Base-by-base conservation (phyloP, 495 filamentous ascomycete genomes). In the Penicillium alfredii region DNA sequence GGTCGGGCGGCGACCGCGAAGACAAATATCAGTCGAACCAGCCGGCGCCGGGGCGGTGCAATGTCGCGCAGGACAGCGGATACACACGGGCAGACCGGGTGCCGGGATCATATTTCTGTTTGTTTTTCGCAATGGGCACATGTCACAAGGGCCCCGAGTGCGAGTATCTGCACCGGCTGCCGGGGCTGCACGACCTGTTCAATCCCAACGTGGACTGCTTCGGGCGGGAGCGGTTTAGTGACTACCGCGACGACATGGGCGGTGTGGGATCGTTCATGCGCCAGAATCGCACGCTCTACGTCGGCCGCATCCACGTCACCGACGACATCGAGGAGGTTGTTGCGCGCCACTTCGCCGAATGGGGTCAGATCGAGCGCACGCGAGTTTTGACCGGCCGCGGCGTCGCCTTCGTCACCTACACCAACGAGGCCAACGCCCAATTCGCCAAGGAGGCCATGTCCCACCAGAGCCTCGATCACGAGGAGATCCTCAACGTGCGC, bases 281-380 rank as follows among this genome's bases (percentile, higher is more conserved):
- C 10, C 85, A 88, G 55, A 98, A 96, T 48, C 69, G 90, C 6
- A 97, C 93, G 3, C 71, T 98, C 7, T 98, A 98, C 51, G 69
- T 95, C 6, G 92, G 92, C 3, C 71, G 89, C 15, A 94, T 97
- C 42, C 86, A 95, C 54, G 90, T 95, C 12, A 88, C 80, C n/a
- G 90, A 96, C 60, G 90, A 95, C 55, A 96, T 96, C 42, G 89
- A 96, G 56, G 92, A 98, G 60, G 76, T 96, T n/a, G 88, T 94
- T 2, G 79, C 88, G 19, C 72, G 92, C 8, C 89, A 97, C 59
- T 94, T 96, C 45, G 77, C 83, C 2, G 90, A 96, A 63, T 98
- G 88, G 86, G 92, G 92, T 3, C 80, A 87, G 49, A 66, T 97
- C 19, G 92, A 96, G 44, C 73, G 92, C 4, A 85, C 80, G 18